phyloP scores from a whole-genome alignment of 768 basidiomycete species.

The Tubosaeta sp. region DNA sequence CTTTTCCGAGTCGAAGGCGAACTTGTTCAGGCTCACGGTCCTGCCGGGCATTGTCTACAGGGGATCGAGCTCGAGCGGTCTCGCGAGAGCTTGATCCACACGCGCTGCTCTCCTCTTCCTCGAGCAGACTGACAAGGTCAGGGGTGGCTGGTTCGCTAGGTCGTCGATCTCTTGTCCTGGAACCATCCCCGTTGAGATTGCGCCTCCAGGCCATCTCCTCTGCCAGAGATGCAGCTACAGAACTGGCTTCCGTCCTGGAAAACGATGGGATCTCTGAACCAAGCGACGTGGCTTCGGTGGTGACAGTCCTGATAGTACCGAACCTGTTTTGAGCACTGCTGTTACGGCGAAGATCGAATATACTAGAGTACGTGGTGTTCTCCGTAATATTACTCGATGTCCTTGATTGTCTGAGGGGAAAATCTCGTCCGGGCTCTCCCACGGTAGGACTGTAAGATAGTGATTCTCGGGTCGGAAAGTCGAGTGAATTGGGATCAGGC shows the following conservation, averaged over 20 bases:
- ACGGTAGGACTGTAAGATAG: slow-evolving; percentile 32
- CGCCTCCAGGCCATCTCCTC: slow-evolving; percentile 40
- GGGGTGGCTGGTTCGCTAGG: slow-evolving; percentile 57
- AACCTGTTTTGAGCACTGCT: slow-evolving; percentile 54
- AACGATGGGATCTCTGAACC: slow-evolving; percentile 58
- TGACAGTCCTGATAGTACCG: slow-evolving; percentile 77
- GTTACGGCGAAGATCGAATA: slow-evolving; percentile 49
- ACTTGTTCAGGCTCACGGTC: slow-evolving; percentile 29
- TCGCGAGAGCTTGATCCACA: slow-evolving; percentile 44
- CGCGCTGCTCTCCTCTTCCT: slow-evolving; percentile 59
- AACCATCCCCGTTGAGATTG: slow-evolving; percentile 16
- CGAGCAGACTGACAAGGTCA: slow-evolving; percentile 64
- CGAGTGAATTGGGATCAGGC: slow-evolving; percentile 21
- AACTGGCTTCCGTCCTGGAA: slow-evolving; percentile 59
- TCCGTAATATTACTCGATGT: slow-evolving; percentile 61
- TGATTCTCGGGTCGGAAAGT: slow-evolving; percentile 33
- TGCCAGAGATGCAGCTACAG: slow-evolving; percentile 47
- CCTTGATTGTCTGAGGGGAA: slow-evolving; percentile 54
- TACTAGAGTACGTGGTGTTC: slow-evolving; percentile 52
- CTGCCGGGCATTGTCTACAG: slow-evolving; percentile 18
- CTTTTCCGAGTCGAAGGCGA: slow-evolving; percentile 62
- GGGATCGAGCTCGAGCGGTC: slow-evolving; percentile 20
- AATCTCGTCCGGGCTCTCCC: slow-evolving; percentile 31
- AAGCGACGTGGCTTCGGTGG: slow-evolving; percentile 73
- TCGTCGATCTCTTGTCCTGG: slow-evolving; percentile 50